These are phyloP conservation scores for Ascochyta viciae-villosae DNA, from an alignment of 2,329 filamentous ascomycete species.

Conservation along the genomic window DNA sequence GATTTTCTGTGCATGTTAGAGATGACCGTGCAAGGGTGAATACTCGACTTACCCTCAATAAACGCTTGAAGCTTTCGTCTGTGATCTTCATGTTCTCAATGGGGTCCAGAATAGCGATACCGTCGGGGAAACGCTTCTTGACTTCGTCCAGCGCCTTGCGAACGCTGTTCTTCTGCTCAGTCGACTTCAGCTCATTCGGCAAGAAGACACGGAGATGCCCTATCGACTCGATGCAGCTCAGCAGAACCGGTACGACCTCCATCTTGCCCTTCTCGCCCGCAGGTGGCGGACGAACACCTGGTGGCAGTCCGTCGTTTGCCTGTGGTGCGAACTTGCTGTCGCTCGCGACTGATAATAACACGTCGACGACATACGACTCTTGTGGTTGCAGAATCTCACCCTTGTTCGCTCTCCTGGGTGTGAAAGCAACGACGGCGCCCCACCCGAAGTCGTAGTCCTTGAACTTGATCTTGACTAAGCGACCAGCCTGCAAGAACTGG, in stretches of 20 bases:
- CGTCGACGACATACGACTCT: constrained; percentile 82
- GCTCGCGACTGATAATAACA: constrained; percentile 71
- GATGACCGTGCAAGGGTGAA: not conserved
- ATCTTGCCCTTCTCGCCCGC: constrained; percentile 72
- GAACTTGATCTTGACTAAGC: constrained; percentile 85
- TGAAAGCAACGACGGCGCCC: constrained; percentile 84
- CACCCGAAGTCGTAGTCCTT: constrained; percentile 86
- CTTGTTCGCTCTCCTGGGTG: constrained; percentile 69
- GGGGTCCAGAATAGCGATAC: constrained; percentile 85
- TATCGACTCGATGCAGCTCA: constrained; percentile 85
- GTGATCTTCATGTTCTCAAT: constrained; percentile 96
- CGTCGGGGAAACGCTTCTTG: constrained; percentile 87
- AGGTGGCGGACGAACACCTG: constrained; percentile 66
- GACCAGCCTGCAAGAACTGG: constrained; percentile 85
- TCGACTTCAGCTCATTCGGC: constrained; percentile 74
- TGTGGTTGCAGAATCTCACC: constrained; percentile 73
- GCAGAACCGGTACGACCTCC: constrained; percentile 84
- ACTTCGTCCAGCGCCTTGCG: constrained; percentile 78
- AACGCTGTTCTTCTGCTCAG: constrained; percentile 72
- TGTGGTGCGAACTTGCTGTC: constrained; percentile 61
- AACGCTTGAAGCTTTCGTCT: constrained; percentile 91
- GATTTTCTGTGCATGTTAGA: constrained; percentile 72
- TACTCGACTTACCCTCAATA: constrained; percentile 65
- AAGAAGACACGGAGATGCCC: constrained; percentile 84
- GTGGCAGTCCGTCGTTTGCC: constrained; percentile 70